Conservation (phyloP, 306 rosid species). For the Carpinus viminea region DNA sequence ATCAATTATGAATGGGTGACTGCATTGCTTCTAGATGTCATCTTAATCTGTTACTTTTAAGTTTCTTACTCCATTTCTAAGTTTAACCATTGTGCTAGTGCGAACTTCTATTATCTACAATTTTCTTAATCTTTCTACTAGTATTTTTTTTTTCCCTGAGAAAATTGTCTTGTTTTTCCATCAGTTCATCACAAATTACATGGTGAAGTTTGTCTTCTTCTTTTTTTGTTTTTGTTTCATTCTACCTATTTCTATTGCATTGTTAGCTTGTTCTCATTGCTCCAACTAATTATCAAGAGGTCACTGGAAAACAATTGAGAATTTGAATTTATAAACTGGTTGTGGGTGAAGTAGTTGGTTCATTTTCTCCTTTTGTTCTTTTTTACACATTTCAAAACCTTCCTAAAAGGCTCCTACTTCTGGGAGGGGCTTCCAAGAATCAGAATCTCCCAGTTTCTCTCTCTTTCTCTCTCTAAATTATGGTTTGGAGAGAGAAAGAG, state of each 20-base stretch:
- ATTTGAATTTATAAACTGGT: not conserved
- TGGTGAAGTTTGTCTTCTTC: not conserved
- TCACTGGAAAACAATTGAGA: not conserved
- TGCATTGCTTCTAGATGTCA: slow-evolving; percentile 19
- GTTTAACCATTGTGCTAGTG: slow-evolving; percentile 10
- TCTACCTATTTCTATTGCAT: not conserved
- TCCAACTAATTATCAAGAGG: not conserved
- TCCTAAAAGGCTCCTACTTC: not conserved
- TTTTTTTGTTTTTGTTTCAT: not conserved
- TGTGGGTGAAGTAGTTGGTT: not conserved
- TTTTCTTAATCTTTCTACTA: not conserved
- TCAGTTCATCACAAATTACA: not conserved
- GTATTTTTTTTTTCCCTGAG: not conserved
- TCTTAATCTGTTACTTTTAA: not conserved
- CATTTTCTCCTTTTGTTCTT: not conserved
- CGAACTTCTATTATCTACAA: slow-evolving; percentile 13
- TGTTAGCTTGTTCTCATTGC: not conserved
- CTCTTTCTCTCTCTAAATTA: not conserved
- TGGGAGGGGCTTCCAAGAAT: not conserved
- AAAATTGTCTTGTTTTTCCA: not conserved
- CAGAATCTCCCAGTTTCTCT: not conserved
- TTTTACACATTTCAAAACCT: not conserved
- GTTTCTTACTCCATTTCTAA: slow-evolving; percentile 28
- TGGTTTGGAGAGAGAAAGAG: too few species aligned
- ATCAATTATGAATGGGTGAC: slow-evolving; percentile 19